Percentiles rank a stretch among this genome's conserved stretches.
Evolutionary conservation across 1,284 basidiomycete species (phyloP).

Genomic region (Kalmanozyma brasiliensis): DNA sequence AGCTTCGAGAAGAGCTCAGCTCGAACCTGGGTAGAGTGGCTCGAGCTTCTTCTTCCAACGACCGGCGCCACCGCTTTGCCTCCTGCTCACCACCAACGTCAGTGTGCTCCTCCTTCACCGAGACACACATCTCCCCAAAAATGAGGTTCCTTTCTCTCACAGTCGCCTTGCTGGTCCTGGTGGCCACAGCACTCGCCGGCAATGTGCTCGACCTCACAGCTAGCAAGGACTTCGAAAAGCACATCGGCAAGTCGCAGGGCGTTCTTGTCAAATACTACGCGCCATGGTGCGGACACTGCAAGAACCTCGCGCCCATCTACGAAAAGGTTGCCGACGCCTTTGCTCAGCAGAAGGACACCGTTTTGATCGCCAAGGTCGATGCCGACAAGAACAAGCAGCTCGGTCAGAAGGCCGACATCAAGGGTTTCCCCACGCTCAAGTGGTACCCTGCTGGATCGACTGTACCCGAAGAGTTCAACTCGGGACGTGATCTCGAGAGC

Average conservation of each 20-base stretch:
- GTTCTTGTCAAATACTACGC: conserved; percentile 65
- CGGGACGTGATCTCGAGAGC: conserved; percentile 82
- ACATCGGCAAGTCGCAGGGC: conserved; percentile 54
- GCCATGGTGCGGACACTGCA: conserved; percentile 68
- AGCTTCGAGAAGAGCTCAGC: conserved; percentile 1
- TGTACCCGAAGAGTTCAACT: conserved; percentile 78
- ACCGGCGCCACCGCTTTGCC: not conserved
- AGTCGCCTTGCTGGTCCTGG: conserved; percentile 34
- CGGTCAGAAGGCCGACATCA: conserved; percentile 76
- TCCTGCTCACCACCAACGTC: conserved; percentile 1
- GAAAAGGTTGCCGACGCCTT: conserved; percentile 90
- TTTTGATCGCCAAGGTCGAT: conserved; percentile 90
- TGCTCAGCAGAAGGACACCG: conserved; percentile 76
- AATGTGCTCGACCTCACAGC: conserved; percentile 64
- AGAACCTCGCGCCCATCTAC: conserved; percentile 86
- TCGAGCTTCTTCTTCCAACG: conserved; percentile 4
- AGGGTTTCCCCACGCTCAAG: conserved; percentile 89
- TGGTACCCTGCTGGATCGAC: conserved; percentile 78
- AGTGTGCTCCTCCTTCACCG: conserved; percentile 15
- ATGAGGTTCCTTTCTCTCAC: conserved; percentile 38
- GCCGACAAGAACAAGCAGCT: conserved; percentile 85
- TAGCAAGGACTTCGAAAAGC: conserved; percentile 55
- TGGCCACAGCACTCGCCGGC: conserved; percentile 36
- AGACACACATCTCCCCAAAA: conserved; percentile 4
- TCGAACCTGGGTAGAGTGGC: conserved; percentile 2